Base-by-base conservation (phyloP, 768 basidiomycete genomes). In the Lactarius evosmus region DNA sequence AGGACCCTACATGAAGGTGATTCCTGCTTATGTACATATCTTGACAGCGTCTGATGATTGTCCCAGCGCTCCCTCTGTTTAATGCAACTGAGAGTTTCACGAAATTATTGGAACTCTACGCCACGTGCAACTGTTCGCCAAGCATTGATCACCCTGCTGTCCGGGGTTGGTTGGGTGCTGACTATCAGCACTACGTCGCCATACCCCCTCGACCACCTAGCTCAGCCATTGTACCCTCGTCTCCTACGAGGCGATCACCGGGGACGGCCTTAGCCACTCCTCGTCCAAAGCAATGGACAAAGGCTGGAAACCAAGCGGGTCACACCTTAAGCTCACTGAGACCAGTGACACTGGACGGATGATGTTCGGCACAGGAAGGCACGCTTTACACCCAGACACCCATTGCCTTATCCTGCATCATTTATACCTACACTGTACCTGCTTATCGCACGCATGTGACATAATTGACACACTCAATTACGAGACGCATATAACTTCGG, bases 81-180 rank as follows among this genome's bases (percentile, higher is more conserved):
- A 61, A 65, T 41, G 59, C 60, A 25, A 65, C 64, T 14, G 64
- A 61, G 8, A 61, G 49, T 46, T 65, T 65, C 50, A 65, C 60
- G 2, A 56, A 25, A 52, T 56, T 65, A 46, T 61, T 65, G 50
- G 60, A 65, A 53, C 55, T 65, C 14, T 65, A 59, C 17, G 59
- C 60, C n/a, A 14, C 55, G 32, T 65, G 64, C 32, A 36, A 65
- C 56, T 65, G 29, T 25, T 56, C 55, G 17, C 64, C 64, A 25
- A 57, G 32, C 55, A 16, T 16, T n/a, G 60, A 65, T 36, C 64
- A 65, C 19, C 60, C 64, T 46, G 64, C 49, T 30, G 36, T 65
- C n/a, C 64, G n/a, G 56, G 33, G 41, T 7, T 57, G 59, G 64
- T 52, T 65, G 49, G 55, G 64, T 29, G 25, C 49, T 22, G 38